Conservation (phyloP, 2,329 filamentous ascomycete species). For the Paecilomyces dactylethromorphus region DNA sequence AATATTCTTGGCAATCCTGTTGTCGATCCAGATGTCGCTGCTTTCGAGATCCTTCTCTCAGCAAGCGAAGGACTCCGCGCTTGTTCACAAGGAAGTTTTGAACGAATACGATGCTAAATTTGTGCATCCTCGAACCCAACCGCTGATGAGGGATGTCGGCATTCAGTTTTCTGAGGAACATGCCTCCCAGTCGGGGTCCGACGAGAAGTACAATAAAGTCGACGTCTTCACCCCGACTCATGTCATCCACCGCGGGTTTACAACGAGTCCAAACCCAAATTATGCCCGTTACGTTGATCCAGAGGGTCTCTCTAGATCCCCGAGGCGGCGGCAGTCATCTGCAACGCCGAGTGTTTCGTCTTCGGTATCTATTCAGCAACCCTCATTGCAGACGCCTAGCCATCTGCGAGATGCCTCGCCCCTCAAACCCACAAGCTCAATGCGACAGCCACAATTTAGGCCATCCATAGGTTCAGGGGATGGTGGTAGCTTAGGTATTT, state of each 20-base stretch:
- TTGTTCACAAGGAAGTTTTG: slow-evolving; percentile 87
- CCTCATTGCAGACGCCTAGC: slow-evolving; percentile 32
- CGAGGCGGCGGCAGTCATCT: slow-evolving; percentile 10
- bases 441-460: slow-evolving; percentile 50
- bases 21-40: slow-evolving; percentile 71
- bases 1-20: slow-evolving; percentile 64
- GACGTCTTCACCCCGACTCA: slow-evolving; percentile 57
- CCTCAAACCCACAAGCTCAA: slow-evolving; percentile 34
- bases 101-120: slow-evolving; percentile 95
- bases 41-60: slow-evolving; percentile 70
- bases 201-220: slow-evolving; percentile 47
- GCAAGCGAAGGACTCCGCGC: slow-evolving; percentile 73
- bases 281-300: slow-evolving; percentile 68
- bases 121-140: slow-evolving; percentile 83
- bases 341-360: slow-evolving; percentile 4
- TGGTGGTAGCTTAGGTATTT: slow-evolving; percentile 75
- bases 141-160: slow-evolving; percentile 67
- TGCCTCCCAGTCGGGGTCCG: slow-evolving; percentile 29
- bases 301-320: slow-evolving; percentile 43
- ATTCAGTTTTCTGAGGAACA: slow-evolving; percentile 61
- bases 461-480: slow-evolving; percentile 43
- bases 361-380: slow-evolving; percentile 18
- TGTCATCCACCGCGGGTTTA: slow-evolving; percentile 67
- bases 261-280: slow-evolving; percentile 75
- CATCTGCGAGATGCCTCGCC: slow-evolving; percentile 44